Conservation (phyloP, 2,329 filamentous ascomycete genomes). For the Sordariomycetes sp. region DNA sequence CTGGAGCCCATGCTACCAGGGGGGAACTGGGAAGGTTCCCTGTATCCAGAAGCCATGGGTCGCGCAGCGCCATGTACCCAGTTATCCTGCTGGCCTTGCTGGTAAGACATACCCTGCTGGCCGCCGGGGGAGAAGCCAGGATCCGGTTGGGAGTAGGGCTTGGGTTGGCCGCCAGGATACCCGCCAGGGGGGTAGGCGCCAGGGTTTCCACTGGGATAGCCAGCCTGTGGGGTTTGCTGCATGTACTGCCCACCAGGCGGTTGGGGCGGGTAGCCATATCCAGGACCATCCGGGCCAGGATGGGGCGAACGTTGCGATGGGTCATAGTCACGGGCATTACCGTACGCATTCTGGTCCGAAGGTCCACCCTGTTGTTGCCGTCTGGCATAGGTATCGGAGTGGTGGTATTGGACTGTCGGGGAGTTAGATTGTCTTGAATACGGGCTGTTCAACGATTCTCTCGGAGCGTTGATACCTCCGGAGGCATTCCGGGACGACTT, state of each 20-base stretch:
- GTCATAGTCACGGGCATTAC: slow-evolving; percentile 3
- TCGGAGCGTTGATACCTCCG: slow-evolving; percentile 48
- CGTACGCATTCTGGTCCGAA: slow-evolving; percentile 1
- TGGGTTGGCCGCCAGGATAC: background rate
- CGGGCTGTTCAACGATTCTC: slow-evolving; percentile 31
- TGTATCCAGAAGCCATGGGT: slow-evolving; percentile 1
- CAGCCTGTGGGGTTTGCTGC: background rate
- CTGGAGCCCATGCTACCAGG: background rate
- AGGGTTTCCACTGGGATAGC: slow-evolving; percentile 1
- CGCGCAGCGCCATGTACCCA: slow-evolving; percentile 4
- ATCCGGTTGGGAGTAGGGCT: slow-evolving; percentile 2
- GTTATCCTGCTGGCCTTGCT: slow-evolving; percentile 2
- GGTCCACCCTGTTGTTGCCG: slow-evolving; percentile 4
- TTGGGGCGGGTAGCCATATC: slow-evolving; percentile 2
- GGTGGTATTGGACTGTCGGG: slow-evolving; percentile 45
- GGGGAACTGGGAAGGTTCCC: background rate
- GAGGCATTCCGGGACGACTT: slow-evolving; percentile 40
- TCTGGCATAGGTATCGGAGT: slow-evolving; percentile 34
- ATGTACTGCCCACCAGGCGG: slow-evolving; percentile 1
- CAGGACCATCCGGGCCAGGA: background rate
- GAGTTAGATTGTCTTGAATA: slow-evolving; percentile 48
- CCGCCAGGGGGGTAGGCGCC: background rate
- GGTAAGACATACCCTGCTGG: slow-evolving; percentile 1
- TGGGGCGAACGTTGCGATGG: background rate
- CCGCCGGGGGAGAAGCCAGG: background rate